Base-by-base conservation (phyloP, 1,139 yeast species). In the Casaregolazyma suthepensis region DNA sequence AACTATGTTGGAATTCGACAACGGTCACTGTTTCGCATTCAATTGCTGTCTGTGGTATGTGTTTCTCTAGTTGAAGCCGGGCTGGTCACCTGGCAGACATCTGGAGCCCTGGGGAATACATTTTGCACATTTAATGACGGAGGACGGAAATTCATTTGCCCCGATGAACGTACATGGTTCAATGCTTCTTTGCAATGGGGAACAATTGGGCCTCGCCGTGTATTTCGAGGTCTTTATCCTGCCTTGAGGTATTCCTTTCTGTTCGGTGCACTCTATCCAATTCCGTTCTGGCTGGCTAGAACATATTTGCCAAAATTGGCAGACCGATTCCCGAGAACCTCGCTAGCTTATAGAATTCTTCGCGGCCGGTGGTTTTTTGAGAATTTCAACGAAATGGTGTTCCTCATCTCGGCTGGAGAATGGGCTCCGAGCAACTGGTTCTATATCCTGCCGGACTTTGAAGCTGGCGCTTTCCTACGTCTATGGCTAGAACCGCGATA, bases 171-270 rank as follows among this genome's bases (percentile, higher is more conserved):
- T 31, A 75, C 79, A 0, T 77, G 67, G 61, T 80, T 72, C 66
- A 69, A 76, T 46, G 74, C 82, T 13, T 73, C 80, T 15, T 43
- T 54, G 1, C 67, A 79, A 40, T 81, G 82, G 79, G 87, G 87
- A 59, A 78, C 79, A 47, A 80, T 83, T 60, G 87, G 87, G 26
- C 87, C 89, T 20, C 71, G 76, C 63, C 74, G 79, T 54, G 77
- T 80, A 17, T 80, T 82, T 61, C 64, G 66, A 46, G 73, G 73
- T 1, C 66, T 77, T 35, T 77, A 78, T 57, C 80, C 81, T 12
- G 61, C 69, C 22, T 67, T 78, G 60, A 67, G 68, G 56, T 75
- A 67, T 65, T 75, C 76, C 55, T 78, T 80, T 64, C 57, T 77
- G 40, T 63, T 77, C 31, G 83, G 83, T 2, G 76, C 75, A 2